These are phyloP conservation scores for Cladosporium austrohemisphaericum DNA, from an alignment of 2,329 filamentous ascomycete species.

Conservation along the genomic window DNA sequence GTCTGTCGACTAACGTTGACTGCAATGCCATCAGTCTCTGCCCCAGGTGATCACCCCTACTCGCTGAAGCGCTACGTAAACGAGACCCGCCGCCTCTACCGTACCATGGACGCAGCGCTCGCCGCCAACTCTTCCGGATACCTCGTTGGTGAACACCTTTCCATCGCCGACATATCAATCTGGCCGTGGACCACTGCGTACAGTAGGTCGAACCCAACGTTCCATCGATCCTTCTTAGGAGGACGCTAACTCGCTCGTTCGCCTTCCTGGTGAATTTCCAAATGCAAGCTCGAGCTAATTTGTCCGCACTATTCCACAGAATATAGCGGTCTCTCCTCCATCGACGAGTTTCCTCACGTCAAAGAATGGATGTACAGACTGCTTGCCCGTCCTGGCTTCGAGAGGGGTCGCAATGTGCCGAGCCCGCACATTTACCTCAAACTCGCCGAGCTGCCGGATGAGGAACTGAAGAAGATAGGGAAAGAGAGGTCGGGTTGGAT, in stretches of 20 bases:
- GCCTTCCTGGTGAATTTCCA: no score
- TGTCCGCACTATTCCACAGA: conserved; percentile 23
- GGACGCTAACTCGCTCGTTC: no score
- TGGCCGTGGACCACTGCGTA: conserved; percentile 69
- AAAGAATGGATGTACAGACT: conserved; percentile 74
- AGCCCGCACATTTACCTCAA: background rate
- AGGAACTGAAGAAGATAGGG: background rate
- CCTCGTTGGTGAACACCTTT: conserved; percentile 62
- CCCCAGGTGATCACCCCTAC: conserved; percentile 77
- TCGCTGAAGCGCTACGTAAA: conserved; percentile 78
- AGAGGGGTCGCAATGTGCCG: conserved; percentile 73
- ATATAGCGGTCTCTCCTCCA: conserved; percentile 38
- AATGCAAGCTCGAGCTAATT: conserved; percentile 57
- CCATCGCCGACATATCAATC: conserved; percentile 72
- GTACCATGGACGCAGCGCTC: conserved; percentile 71
- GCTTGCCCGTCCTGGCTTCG: conserved; percentile 64
- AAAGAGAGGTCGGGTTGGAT: background rate
- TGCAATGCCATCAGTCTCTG: conserved; percentile 62
- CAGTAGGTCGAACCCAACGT: background rate
- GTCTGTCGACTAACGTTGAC: background rate
- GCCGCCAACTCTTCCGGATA: conserved; percentile 47
- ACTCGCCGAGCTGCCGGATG: background rate
- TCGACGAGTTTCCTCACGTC: conserved; percentile 70
- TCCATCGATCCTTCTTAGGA: background rate
- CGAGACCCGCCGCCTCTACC: conserved; percentile 78